Base-by-base conservation (phyloP, 768 basidiomycete genomes). In the Vararia minispora region DNA sequence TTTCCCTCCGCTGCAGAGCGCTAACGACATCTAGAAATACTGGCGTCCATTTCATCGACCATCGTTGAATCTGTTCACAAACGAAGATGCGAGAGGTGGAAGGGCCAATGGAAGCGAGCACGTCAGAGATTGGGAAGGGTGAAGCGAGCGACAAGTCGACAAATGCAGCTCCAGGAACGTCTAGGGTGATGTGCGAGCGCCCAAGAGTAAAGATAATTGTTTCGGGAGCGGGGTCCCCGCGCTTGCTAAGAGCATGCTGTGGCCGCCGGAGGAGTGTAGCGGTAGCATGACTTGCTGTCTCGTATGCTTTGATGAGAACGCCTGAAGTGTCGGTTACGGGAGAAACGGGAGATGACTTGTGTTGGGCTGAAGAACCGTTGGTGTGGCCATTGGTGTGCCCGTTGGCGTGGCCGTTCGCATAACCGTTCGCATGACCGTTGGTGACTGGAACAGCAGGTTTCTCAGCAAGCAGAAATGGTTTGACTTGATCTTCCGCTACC, bases 1-100 rank as follows among this genome's bases (percentile, higher is more conserved):
- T 42, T 21, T 69, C 65, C 32, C 67, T 66, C 30, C 72, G 64
- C 45, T 89, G 87, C 24, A 91, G 58, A 11, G 79, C 78, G 39
- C 68, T 69, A 33, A 85, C 69, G 18, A 90, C 63, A 24, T 92
- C 89, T 35, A 95, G 71, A 57, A 83, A 94, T 3, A 94, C 60
- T 0, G 88, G 84, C 1, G 84, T 79, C 83, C 85, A 92, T 57
- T 86, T 86, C 27, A 76, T 77, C n/a, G 71, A 68, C 72, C 82
- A 86, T 46, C 62, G 66, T 50, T 69, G 68, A 6, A 83, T 63
- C 55, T 91, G 88, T 53, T 94, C 91, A 9, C 92, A 69, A 13
- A 92, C 79, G 41, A 92, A 62, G 38, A 94, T 71, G 16, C 73
- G 76, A 12, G 68, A 70, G 21, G 69, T 72, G 2, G 77, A 75